Evolutionary conservation across 1,284 basidiomycete species (phyloP).

Genomic region (Ceratorhiza oryzae-sativae): DNA sequence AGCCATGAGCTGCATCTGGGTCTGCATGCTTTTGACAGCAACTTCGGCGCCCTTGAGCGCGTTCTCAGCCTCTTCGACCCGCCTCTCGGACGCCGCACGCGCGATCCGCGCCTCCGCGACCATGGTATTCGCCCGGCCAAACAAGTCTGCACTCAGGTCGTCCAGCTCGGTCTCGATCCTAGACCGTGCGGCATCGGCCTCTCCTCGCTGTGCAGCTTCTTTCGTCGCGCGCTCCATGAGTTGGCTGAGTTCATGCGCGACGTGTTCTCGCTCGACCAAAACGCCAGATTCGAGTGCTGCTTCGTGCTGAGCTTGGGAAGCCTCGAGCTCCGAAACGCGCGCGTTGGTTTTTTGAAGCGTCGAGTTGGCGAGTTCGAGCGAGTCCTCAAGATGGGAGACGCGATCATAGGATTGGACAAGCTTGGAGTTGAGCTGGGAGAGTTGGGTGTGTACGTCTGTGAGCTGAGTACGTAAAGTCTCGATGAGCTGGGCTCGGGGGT

Average conservation of each 20-base stretch:
- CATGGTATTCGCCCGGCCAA: constrained; percentile 90
- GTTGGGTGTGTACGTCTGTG: constrained; percentile 86
- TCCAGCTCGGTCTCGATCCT: constrained; percentile 87
- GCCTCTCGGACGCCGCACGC: constrained; percentile 78
- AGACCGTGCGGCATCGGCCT: constrained; percentile 82
- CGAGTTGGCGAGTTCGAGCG: constrained; percentile 72
- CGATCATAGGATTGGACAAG: constrained; percentile 92
- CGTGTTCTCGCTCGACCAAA: constrained; percentile 90
- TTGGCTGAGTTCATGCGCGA: constrained; percentile 89
- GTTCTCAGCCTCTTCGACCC: constrained; percentile 80
- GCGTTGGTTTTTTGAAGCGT: constrained; percentile 65
- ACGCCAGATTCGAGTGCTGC: constrained; percentile 85
- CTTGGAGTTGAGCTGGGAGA: constrained; percentile 89
- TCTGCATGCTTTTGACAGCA: constrained; percentile 82
- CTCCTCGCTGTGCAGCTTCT: constrained; percentile 88
- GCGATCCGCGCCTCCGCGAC: constrained; percentile 88
- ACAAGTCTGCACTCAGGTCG: constrained; percentile 88
- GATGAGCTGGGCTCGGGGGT: constrained; percentile 79
- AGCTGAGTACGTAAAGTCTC: constrained; percentile 80
- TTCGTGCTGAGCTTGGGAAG: constrained; percentile 78
- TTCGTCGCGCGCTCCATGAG: constrained; percentile 95
- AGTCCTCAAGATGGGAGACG: constrained; percentile 92
- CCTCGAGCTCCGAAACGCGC: constrained; percentile 73
- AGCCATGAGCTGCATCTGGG: constrained; percentile 78
- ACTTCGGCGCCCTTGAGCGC: constrained; percentile 86